phyloP scores from a whole-genome alignment of 768 basidiomycete genomes.

The Galerina sulciceps region DNA sequence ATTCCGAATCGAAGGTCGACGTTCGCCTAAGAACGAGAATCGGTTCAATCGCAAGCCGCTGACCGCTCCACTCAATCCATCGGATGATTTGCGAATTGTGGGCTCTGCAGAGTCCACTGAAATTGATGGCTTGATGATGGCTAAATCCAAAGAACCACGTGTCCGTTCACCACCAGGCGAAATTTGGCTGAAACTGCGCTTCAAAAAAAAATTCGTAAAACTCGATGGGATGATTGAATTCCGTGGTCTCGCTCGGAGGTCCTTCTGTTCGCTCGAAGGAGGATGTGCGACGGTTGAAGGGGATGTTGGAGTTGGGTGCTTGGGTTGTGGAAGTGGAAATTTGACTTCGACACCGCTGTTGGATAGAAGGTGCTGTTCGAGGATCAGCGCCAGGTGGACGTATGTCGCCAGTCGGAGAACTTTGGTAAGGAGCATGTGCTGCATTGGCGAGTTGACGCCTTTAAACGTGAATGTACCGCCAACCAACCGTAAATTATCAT shows the following conservation, averaged over 20 bases:
- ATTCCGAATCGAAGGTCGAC: constrained; percentile 4
- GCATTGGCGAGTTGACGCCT: constrained; percentile 44
- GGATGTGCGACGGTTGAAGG: constrained; percentile 24
- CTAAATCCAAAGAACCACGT: constrained; percentile 46
- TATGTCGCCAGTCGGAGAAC: constrained; percentile 59
- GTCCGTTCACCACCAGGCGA: constrained; percentile 13
- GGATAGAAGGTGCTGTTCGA: constrained; percentile 62
- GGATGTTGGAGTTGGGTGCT: constrained; percentile 25
- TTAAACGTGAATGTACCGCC: constrained; percentile 67
- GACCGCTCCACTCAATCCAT: constrained; percentile 20
- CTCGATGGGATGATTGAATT: constrained; percentile 41
- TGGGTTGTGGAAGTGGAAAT: constrained; percentile 34
- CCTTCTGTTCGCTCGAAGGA: not conserved
- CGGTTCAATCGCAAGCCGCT: constrained; percentile 30
- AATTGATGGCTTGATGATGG: not conserved
- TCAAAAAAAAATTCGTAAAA: constrained; percentile 45
- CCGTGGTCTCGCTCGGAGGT: constrained; percentile 9
- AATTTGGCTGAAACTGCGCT: constrained; percentile 14
- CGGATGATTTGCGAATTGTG: constrained; percentile 29
- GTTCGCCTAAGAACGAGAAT: constrained; percentile 44
- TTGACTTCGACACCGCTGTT: constrained; percentile 54
- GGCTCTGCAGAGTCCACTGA: constrained; percentile 9
- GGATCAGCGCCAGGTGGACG: constrained; percentile 57
- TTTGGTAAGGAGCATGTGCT: constrained; percentile 47
- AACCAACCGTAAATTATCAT: constrained; percentile 39